Conservation (phyloP, 306 rosid genomes). For the Trifolium repens region DNA sequence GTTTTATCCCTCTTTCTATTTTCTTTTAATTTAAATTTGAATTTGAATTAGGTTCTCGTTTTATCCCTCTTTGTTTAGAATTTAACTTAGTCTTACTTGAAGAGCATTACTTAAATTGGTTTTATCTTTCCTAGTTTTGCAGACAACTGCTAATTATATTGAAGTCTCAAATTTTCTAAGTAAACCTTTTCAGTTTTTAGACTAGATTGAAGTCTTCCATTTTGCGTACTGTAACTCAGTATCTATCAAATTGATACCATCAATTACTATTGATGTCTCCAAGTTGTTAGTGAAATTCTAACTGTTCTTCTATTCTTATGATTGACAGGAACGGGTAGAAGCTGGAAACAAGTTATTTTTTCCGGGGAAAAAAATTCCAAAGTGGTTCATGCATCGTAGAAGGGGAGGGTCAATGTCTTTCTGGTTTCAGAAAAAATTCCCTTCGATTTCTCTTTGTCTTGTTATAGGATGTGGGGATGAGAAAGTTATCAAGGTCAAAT, state of each 20-base stretch:
- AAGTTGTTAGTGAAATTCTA: neutral
- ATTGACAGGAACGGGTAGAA: conserved; percentile 7
- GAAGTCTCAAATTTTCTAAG: neutral
- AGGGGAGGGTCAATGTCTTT: conserved; percentile 18
- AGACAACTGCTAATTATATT: neutral
- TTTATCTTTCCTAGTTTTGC: neutral
- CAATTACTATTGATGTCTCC: neutral
- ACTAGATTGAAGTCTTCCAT: neutral
- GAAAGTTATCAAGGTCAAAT: neutral
- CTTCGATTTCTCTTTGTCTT: neutral
- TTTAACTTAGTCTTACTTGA: neutral
- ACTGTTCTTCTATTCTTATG: neutral
- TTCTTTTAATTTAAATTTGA: neutral
- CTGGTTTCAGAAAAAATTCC: conserved; percentile 34
- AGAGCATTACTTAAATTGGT: neutral
- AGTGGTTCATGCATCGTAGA: conserved; percentile 1
- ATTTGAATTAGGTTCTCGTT: too few species aligned
- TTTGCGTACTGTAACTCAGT: neutral
- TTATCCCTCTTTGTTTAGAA: neutral
- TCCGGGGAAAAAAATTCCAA: conserved; percentile 26
- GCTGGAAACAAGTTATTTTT: neutral
- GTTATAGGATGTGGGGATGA: neutral
- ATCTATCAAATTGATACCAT: neutral
- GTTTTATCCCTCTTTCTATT: too few species aligned
- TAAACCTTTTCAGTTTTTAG: neutral